phyloP scores from a whole-genome alignment of 371 early-diverging fungal genomes.

The Mycotypha africana region DNA sequence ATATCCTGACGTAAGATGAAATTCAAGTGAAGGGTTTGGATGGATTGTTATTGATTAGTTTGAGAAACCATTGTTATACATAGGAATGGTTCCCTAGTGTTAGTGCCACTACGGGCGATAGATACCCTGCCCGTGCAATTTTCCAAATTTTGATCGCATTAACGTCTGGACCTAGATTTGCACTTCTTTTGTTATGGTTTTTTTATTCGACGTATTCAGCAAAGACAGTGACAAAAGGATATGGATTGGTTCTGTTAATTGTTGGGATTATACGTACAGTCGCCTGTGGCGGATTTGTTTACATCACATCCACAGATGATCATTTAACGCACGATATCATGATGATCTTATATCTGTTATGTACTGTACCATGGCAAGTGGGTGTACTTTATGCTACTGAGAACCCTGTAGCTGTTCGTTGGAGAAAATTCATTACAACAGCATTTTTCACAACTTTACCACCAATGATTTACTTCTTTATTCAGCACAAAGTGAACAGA shows the following conservation, averaged over 20 bases:
- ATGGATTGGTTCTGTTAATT: constrained; percentile 54
- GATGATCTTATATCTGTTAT: constrained; percentile 71
- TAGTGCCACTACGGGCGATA: constrained; percentile 76
- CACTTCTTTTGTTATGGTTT: constrained; percentile 65
- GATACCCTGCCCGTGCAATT: constrained; percentile 72
- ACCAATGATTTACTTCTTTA: constrained; percentile 75
- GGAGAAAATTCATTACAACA: constrained; percentile 36
- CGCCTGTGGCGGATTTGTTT: constrained; percentile 78
- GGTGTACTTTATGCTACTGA: constrained; percentile 42
- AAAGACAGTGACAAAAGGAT: constrained; percentile 38
- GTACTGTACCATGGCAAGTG: constrained; percentile 73
- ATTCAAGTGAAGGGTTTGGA: not conserved
- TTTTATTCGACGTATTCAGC: constrained; percentile 42
- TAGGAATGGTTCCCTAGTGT: constrained; percentile 87
- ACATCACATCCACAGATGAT: constrained; percentile 77
- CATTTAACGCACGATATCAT: constrained; percentile 76
- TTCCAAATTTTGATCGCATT: constrained; percentile 79
- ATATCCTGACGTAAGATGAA: constrained; percentile 60
- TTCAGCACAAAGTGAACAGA: constrained; percentile 71
- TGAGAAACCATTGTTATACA: not conserved
- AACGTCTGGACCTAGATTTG: constrained; percentile 65
- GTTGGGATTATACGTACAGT: constrained; percentile 68
- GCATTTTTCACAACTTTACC: constrained; percentile 64
- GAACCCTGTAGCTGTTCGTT: constrained; percentile 28
- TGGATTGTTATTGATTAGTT: not conserved